phyloP scores from a whole-genome alignment of 352 stramenopile species.

The Pythium angustatum region DNA sequence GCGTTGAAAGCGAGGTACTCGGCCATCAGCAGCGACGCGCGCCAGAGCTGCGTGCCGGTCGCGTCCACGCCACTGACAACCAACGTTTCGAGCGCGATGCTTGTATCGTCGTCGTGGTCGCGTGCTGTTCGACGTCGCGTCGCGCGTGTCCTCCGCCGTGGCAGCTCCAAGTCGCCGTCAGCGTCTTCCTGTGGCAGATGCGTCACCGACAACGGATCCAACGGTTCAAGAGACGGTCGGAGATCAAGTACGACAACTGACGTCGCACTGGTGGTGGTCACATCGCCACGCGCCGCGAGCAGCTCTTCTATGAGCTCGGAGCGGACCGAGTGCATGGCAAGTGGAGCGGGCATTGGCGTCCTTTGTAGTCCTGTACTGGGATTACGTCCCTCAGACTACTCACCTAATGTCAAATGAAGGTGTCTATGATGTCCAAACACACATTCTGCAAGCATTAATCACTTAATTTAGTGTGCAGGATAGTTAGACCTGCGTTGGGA shows the following conservation, averaged over 20 bases:
- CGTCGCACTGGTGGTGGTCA: background rate
- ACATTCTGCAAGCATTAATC: too few relatives aligned
- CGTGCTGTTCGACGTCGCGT: background rate
- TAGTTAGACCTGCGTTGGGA: too few relatives aligned
- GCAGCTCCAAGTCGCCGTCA: constrained; percentile 25
- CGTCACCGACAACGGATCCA: background rate
- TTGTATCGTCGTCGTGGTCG: background rate
- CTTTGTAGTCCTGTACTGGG: background rate
- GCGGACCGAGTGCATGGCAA: constrained; percentile 13
- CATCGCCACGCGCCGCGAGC: background rate
- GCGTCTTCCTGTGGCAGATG: constrained; percentile 7
- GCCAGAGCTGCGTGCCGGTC: constrained; percentile 34
- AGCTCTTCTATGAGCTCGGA: constrained; percentile 21
- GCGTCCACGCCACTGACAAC: background rate
- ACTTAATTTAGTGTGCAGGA: too few relatives aligned
- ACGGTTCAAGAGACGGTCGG: background rate
- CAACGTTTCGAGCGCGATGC: constrained; percentile 10
- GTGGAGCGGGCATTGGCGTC: background rate
- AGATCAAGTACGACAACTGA: background rate
- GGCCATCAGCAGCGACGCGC: constrained; percentile 53
- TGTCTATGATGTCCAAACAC: too few relatives aligned
- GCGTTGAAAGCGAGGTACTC: constrained; percentile 45
- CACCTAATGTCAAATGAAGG: too few relatives aligned
- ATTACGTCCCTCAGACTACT: background rate
- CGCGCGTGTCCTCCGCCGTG: constrained; percentile 6